Percentiles rank a stretch among this genome's conserved stretches.
These are phyloP conservation scores for Pleurotus platypus DNA, from an alignment of 768 basidiomycete species.

Conservation along the genomic window DNA sequence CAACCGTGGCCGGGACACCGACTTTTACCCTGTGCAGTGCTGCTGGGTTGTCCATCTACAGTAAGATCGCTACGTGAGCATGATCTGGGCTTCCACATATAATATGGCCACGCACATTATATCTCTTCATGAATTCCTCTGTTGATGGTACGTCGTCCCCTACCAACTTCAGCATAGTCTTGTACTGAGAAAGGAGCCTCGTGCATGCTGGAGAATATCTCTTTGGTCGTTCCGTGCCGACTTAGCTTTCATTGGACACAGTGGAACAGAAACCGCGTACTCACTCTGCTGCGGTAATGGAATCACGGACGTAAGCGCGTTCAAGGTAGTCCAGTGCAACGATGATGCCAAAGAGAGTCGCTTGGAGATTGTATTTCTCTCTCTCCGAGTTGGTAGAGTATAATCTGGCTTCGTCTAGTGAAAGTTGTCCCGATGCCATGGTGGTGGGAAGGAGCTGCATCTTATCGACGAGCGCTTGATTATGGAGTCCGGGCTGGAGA, in stretches of 20 bases:
- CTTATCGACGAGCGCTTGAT: neutral
- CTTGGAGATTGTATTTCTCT: slow-evolving; percentile 79
- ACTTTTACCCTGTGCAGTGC: slow-evolving; percentile 87
- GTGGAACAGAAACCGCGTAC: slow-evolving; percentile 25
- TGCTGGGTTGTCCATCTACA: slow-evolving; percentile 88
- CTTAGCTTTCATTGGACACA: slow-evolving; percentile 15
- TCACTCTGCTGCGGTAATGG: slow-evolving; percentile 86
- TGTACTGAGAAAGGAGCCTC: slow-evolving; percentile 91
- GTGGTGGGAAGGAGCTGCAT: slow-evolving; percentile 27
- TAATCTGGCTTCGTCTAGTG: slow-evolving; percentile 85
- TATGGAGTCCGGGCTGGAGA: no score
- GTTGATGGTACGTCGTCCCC: slow-evolving; percentile 82
- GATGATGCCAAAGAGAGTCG: slow-evolving; percentile 89
- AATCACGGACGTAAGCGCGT: slow-evolving; percentile 91
- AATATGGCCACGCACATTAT: slow-evolving; percentile 50
- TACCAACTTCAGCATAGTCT: slow-evolving; percentile 95
- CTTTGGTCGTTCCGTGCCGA: slow-evolving; percentile 28
- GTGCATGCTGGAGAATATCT: slow-evolving; percentile 98
- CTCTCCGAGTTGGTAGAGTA: slow-evolving; percentile 86
- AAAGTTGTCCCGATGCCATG: slow-evolving; percentile 19
- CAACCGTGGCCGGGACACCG: slow-evolving; percentile 94
- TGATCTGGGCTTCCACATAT: neutral
- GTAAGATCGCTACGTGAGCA: neutral
- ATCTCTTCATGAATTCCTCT: slow-evolving; percentile 89
- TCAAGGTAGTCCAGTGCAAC: slow-evolving; percentile 93